phyloP scores from a whole-genome alignment of 2,329 filamentous ascomycete genomes.

The Penicillium aurantiogriseum region DNA sequence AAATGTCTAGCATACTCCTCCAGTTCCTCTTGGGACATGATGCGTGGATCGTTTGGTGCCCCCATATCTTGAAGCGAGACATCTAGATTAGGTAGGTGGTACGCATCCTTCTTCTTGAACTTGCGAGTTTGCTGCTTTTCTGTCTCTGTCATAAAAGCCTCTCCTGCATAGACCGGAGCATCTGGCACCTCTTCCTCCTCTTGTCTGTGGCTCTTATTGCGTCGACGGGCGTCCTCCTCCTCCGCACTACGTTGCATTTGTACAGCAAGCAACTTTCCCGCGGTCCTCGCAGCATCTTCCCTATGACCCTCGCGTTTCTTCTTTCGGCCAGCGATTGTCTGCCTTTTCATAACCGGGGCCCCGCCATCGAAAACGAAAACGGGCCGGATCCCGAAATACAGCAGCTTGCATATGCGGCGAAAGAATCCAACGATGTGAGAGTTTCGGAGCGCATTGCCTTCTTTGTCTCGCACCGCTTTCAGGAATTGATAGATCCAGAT shows the following conservation, averaged over 20 bases:
- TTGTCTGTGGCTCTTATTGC: slow-evolving; percentile 43
- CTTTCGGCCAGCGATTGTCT: slow-evolving; percentile 80
- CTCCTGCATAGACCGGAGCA: slow-evolving; percentile 84
- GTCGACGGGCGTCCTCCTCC: slow-evolving; percentile 69
- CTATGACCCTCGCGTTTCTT: slow-evolving; percentile 78
- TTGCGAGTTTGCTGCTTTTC: slow-evolving; percentile 72
- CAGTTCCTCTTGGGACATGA: slow-evolving; percentile 93
- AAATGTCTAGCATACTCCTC: slow-evolving; percentile 94
- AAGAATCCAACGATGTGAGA: slow-evolving; percentile 98
- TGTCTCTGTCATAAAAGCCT: slow-evolving; percentile 73
- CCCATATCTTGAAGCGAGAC: slow-evolving; percentile 80
- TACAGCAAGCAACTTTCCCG: slow-evolving; percentile 84
- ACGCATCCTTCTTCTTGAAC: slow-evolving; percentile 90
- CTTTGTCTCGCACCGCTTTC: slow-evolving; percentile 97
- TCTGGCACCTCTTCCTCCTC: slow-evolving; percentile 69
- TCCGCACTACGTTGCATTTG: slow-evolving; percentile 91
- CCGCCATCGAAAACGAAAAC: slow-evolving; percentile 98
- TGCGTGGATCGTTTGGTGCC: slow-evolving; percentile 83
- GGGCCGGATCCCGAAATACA: slow-evolving; percentile 93
- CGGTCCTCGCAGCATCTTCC: slow-evolving; percentile 89
- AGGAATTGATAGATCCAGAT: slow-evolving; percentile 99
- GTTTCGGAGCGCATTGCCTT: slow-evolving; percentile 93
- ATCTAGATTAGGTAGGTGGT: slow-evolving; percentile 86
- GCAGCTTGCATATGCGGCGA: slow-evolving; percentile 92
- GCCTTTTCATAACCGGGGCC: slow-evolving; percentile 83